Base-by-base conservation (phyloP, 306 rosid genomes). In the Trifolium dubium region DNA sequence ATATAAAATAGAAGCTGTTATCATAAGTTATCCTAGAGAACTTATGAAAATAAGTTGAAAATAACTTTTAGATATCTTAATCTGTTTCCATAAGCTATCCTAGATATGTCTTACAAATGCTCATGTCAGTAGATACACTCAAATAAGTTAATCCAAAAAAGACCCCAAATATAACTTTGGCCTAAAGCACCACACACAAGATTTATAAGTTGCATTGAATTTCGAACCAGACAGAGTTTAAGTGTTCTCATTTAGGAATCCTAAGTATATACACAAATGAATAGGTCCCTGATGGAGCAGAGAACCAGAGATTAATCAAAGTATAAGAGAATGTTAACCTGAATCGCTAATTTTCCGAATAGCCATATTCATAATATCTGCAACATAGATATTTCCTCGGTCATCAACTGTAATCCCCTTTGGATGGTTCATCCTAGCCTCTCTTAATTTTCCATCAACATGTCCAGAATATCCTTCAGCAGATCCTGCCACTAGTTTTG, bases 361-460 rank as follows among this genome's bases (percentile, higher is more conserved):
- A 65, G 95, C 97, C 89, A 90, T 88, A 74, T 92, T 92, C 81
- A 80, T 64, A 51, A 90, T 90, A 77, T 92, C 98, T 10, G 98
- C 98, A 69, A 92, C 74, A 78, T 92, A 92, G 82, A 92, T 86
- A 58, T 92, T 90, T 77, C 98, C 98, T 44, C 86, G 81, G 80
- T 90, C 92, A 82, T 92, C 98, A 76, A 92, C 92, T 0, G 98
- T 83, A 64, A 92, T 51, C 64, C 98, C 98, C 79, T 87, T 92
- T 0, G 98, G 98, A 5, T 84, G 96, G 82, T 92, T 89, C 98
- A 92, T 80, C 85, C 88, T 84, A 32, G 95, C 95, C 64, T 92
- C 98, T 83, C 90, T 87, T 10, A 71, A 84, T 82, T 41, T 92
- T 69, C 98, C 98, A 67, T 92, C 98, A 32, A 90, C 85, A 80